Conservation (phyloP, 2,329 filamentous ascomycete species). For the Pleurostoma richardsiae region DNA sequence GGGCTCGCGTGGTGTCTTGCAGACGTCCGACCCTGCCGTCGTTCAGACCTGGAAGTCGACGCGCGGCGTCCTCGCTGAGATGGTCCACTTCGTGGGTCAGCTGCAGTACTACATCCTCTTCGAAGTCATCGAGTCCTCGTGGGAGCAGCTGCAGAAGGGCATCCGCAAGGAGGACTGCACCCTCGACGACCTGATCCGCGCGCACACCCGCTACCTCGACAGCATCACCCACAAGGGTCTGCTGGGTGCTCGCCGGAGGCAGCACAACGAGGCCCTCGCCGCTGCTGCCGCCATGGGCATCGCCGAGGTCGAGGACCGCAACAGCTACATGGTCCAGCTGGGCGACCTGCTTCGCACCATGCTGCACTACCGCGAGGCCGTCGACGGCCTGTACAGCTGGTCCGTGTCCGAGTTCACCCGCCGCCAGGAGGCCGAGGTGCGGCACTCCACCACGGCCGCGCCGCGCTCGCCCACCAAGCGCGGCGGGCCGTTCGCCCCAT, state of each 20-base stretch:
- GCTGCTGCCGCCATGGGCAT: slow-evolving; percentile 30
- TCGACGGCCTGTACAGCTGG: slow-evolving; percentile 92
- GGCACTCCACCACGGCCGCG: slow-evolving; percentile 53
- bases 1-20: slow-evolving; percentile 83
- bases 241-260: slow-evolving; percentile 62
- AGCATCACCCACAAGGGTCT: slow-evolving; percentile 95
- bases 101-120: slow-evolving; percentile 98
- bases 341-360: slow-evolving; percentile 91
- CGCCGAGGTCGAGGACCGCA: slow-evolving; percentile 54
- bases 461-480: background rate
- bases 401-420: slow-evolving; percentile 90
- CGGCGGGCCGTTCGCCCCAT: slow-evolving; percentile 7
- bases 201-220: slow-evolving; percentile 85
- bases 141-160: slow-evolving; percentile 81
- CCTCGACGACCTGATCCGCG: slow-evolving; percentile 88
- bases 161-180: slow-evolving; percentile 84
- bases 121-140: slow-evolving; percentile 94
- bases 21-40: slow-evolving; percentile 64
- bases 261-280: slow-evolving; percentile 28
- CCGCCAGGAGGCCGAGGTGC: slow-evolving; percentile 78
- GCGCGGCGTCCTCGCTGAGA: slow-evolving; percentile 84
- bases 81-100: slow-evolving; percentile 97
- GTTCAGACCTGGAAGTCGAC: slow-evolving; percentile 84
- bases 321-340: slow-evolving; percentile 82
- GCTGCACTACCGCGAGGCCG: slow-evolving; percentile 87